These are phyloP conservation scores for Cynanchum wilfordii DNA, from an alignment of 257 asterid genomes.

Conservation along the genomic window DNA sequence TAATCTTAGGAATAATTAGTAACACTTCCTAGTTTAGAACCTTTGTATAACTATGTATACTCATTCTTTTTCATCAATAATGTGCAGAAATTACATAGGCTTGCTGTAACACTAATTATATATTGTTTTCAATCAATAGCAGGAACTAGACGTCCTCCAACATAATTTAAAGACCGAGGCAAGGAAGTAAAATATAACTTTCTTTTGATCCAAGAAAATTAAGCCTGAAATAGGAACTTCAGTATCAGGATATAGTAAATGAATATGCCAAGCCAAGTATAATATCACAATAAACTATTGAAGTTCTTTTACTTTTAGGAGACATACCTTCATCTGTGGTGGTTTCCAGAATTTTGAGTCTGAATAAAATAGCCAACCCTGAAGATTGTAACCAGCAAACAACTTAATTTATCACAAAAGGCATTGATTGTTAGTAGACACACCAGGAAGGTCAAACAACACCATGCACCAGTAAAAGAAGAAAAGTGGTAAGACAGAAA, in stretches of 20 bases:
- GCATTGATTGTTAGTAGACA: not conserved
- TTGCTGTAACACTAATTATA: too few species aligned
- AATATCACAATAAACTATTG: not conserved
- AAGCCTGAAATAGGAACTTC: not conserved
- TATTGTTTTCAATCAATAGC: too few species aligned
- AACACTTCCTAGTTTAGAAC: too few species aligned
- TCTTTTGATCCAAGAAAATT: not conserved
- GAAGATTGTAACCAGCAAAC: conserved; percentile 23
- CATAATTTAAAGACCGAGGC: too few species aligned
- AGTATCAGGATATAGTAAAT: not conserved
- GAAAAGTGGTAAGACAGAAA: not conserved
- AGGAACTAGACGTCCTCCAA: too few species aligned
- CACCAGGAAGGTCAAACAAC: not conserved
- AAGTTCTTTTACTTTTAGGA: not conserved
- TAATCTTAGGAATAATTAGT: too few species aligned
- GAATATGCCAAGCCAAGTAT: not conserved
- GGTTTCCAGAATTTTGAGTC: conserved; percentile 94
- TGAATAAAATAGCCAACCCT: conserved; percentile 98
- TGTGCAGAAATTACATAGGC: too few species aligned
- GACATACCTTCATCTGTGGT: conserved; percentile 86
- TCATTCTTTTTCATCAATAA: too few species aligned
- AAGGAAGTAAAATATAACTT: too few species aligned
- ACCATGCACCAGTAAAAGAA: not conserved
- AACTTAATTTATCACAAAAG: not conserved
- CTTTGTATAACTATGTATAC: too few species aligned